Conservation (phyloP, 2,329 filamentous ascomycete species). For the Cercospora janseana region DNA sequence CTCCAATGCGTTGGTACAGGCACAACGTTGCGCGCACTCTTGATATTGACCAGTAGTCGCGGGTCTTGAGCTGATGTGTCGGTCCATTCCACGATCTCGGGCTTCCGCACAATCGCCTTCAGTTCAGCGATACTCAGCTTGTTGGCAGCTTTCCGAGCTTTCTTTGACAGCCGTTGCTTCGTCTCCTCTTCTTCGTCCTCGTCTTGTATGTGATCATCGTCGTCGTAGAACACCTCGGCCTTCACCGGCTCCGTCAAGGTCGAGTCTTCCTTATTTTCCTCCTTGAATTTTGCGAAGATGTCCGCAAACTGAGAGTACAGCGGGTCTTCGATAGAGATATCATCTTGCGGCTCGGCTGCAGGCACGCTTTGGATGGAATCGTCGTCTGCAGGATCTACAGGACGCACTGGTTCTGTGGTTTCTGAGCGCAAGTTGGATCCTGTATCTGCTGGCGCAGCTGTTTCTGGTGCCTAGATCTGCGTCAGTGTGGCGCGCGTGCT, state of each 20-base stretch:
- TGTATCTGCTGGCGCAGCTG: slow-evolving; percentile 34
- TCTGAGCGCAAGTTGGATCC: slow-evolving; percentile 32
- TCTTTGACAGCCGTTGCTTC: slow-evolving; percentile 77
- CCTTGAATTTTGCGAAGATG: slow-evolving; percentile 77
- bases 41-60: slow-evolving; percentile 85
- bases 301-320: slow-evolving; percentile 80
- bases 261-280: slow-evolving; percentile 49
- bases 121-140: slow-evolving; percentile 93
- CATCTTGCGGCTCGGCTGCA: slow-evolving; percentile 26
- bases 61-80: slow-evolving; percentile 91
- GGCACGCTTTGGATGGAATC: slow-evolving; percentile 32
- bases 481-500: not conserved
- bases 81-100: slow-evolving; percentile 96
- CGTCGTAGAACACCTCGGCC: slow-evolving; percentile 78
- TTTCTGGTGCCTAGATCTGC: slow-evolving; percentile 9
- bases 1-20: slow-evolving; percentile 94
- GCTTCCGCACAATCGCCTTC: slow-evolving; percentile 85
- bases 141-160: slow-evolving; percentile 86
- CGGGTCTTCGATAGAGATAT: slow-evolving; percentile 55
- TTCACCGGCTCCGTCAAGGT: slow-evolving; percentile 68
- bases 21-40: slow-evolving; percentile 90
- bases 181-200: slow-evolving; percentile 70
- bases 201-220: slow-evolving; percentile 83
- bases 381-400: slow-evolving; percentile 30
- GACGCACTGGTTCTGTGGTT: slow-evolving; percentile 29